Evolutionary conservation across 2,329 filamentous ascomycete species (phyloP), one percentile per base, ranked within the genome.

Genomic region (Trichoderma arundinaceum): DNA sequence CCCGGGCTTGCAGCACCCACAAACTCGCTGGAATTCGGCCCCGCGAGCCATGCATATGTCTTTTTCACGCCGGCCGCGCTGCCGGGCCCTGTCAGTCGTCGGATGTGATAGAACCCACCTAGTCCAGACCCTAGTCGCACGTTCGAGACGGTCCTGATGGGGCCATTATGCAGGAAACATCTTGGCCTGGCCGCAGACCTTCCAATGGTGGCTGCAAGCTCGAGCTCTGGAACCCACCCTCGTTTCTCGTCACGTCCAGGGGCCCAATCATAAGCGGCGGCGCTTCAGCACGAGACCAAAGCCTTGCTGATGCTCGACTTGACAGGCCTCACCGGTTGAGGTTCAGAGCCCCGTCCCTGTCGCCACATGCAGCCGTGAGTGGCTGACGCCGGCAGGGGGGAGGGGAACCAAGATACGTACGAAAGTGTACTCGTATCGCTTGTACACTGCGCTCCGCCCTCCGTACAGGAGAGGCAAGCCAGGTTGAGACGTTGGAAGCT

Each of bases 311-410:
- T 63, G 53, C 38, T 65, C 44, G 44, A 35, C 12, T 39, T 44
- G 52, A 51, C 49, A 60, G 51, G 49, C 52, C 51, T 66, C 59
- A 64, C 59, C 65, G 65, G 65, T 66, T 58, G 59, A 66, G 19
- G 32, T 57, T 64, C 51, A 38, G 41, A 64, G 51, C 65, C 65
- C 59, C 33, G 65, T 66, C 65, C 59, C 58, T 66, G 48, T 54
- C 49, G 28, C 48, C 17, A 19, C 15, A 53, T 46, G 41, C 61
- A 43, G 32, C 33, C 41, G 7, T 53, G 33, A 57, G 51, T 64
- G 52, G 61, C 51, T 48, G 33, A 5, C 13, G 9, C 44, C 15
- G 41, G 38, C 56, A 60, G 48, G 63, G 46, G 32, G 58, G 46
- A 28, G 39, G 48, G n/a, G 39, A 19, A 33, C n/a, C 59, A 22